Percentiles rank a stretch among this genome's conserved stretches.
phyloP scores from a whole-genome alignment of 768 basidiomycete genomes.

The Russula olivacea region DNA sequence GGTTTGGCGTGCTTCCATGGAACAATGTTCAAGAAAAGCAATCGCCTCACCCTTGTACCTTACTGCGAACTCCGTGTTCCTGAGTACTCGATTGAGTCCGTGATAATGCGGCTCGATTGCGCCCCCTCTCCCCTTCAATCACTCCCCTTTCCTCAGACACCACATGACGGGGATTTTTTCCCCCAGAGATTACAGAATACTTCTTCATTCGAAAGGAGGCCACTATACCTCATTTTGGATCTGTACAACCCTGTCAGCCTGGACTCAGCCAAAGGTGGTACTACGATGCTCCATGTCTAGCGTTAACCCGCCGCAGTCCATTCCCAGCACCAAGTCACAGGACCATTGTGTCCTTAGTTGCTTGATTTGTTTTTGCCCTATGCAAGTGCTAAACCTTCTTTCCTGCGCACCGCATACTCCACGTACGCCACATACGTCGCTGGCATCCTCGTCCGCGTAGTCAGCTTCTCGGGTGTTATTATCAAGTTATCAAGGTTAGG shows the following conservation, averaged over 20 bases:
- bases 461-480: constrained; percentile 71
- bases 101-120: constrained; percentile 39
- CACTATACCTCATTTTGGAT: constrained; percentile 61
- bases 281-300: constrained; percentile 58
- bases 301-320: constrained; percentile 55
- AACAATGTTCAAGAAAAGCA: constrained; percentile 64
- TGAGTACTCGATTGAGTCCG: constrained; percentile 71
- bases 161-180: not conserved
- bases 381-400: not conserved
- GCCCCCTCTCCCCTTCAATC: not conserved
- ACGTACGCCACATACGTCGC: constrained; percentile 62
- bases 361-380: not conserved
- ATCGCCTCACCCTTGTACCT: constrained; percentile 73
- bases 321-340: not conserved
- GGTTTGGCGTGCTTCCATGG: constrained; percentile 73
- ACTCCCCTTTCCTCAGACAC: not conserved
- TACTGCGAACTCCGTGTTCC: constrained; percentile 74
- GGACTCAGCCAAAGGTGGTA: constrained; percentile 73
- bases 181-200: constrained; percentile 63
- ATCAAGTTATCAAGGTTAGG: constrained; percentile 28
- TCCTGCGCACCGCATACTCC: constrained; percentile 45
- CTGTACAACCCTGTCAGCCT: constrained; percentile 52
- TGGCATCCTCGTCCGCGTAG: constrained; percentile 73
- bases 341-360: not conserved
- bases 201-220: constrained; percentile 58